Evolutionary conservation across 495 filamentous ascomycete genomes (phyloP), one percentile per base, ranked within the genome.

Genomic region (Penicillium taxi): DNA sequence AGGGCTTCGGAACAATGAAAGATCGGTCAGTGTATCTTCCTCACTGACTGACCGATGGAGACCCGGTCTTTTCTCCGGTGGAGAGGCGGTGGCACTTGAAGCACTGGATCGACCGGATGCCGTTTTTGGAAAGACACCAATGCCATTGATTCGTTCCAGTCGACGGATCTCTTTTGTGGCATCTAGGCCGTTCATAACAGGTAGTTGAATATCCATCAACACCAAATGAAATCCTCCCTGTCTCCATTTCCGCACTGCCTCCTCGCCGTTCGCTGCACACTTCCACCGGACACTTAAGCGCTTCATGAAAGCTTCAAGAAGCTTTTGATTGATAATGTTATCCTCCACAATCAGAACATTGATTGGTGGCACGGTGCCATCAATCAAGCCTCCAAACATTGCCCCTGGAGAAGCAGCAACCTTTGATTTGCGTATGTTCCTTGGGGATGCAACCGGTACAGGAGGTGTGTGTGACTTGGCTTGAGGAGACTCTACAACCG

Each of bases 311-410:
- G 87, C 88, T 51, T 96, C 91, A 2, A 98, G 64, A 4, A 98
- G 75, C 32, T 84, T 79, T 32, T 96, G 70, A 48, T 98, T 98
- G 70, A 98, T 96, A 41, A 90, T 82, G 57, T 98, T 98, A 65
- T 98, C 91, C 64, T 98, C 91, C 22, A 98, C 91, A 39, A 98
- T 96, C 12, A 98, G 70, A 6, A 96, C 89, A 48, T 94, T 96
- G 60, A 98, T 98, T 14, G 91, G 91, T 7, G 91, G 91, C 2
- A 98, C 88, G 5, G 84, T 81, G 35, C 80, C 79, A 49, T 84
- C 84, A 9, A 91, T 75, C 31, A 86, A 69, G n/a, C 79, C 81
- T 1, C 81, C 68, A 37, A 69, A 71, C 5, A 56, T 63, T 2
- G 60, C 59, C 19, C 50, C 34, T 27, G 45, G 39, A n/a, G 56